A percentile compares a stretch with the other conserved stretches of the same genome.
phyloP scores from a whole-genome alignment of 768 basidiomycete species.

The Suillus fuscotomentosus region DNA sequence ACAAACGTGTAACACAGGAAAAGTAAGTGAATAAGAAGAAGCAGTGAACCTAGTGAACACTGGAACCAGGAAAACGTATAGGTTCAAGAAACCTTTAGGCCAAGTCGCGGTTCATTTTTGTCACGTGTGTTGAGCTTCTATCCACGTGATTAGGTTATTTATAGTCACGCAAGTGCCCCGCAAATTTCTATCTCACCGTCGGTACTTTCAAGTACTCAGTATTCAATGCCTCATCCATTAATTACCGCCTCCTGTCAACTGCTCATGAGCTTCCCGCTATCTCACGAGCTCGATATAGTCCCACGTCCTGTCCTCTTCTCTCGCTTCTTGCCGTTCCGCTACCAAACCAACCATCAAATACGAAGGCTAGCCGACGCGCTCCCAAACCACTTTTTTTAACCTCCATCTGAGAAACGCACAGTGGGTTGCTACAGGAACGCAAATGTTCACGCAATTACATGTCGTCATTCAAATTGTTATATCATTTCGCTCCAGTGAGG shows the following conservation, averaged over 20 bases:
- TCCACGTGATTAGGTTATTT: neutral
- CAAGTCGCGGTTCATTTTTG: conserved; percentile 28
- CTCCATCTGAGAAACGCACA: neutral
- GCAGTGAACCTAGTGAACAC: conserved; percentile 3
- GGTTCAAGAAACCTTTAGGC: neutral
- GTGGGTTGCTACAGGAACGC: neutral
- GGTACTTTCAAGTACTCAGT: no score
- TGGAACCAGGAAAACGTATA: neutral
- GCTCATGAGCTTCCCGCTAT: neutral
- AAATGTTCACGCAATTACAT: neutral
- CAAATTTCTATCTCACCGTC: neutral
- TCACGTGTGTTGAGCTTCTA: conserved; percentile 32
- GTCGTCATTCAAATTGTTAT: neutral
- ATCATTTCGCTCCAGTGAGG: neutral
- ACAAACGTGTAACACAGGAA: conserved; percentile 2
- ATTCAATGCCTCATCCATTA: neutral
- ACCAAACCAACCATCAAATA: neutral
- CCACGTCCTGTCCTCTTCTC: neutral
- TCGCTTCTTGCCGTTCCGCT: neutral
- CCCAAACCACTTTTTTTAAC: neutral
- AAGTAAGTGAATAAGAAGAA: no score
- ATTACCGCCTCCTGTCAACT: neutral
- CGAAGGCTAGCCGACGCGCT: neutral
- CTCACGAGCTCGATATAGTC: neutral
- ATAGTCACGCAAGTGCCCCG: neutral